These are phyloP conservation scores for Hortiboletus campestris DNA, from an alignment of 768 basidiomycete genomes.

Conservation along the genomic window DNA sequence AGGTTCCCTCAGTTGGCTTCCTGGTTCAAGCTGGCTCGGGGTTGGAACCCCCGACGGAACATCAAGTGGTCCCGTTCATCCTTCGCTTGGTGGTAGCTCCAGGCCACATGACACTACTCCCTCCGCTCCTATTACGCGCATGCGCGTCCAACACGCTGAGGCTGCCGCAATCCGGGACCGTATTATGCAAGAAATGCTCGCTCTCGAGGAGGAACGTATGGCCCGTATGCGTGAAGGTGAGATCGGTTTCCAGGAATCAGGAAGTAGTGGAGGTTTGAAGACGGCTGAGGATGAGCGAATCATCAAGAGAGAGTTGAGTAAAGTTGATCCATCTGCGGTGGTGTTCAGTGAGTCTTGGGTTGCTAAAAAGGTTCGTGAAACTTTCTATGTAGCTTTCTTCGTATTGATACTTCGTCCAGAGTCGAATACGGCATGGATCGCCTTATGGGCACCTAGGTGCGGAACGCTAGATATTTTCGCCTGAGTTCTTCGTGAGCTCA, in stretches of 20 bases:
- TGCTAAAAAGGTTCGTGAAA: constrained; percentile 72
- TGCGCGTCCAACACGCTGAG: constrained; percentile 77
- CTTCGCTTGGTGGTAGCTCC: constrained; percentile 27
- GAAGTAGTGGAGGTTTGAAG: constrained; percentile 48
- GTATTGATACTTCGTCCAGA: constrained; percentile 33
- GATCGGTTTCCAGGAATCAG: constrained; percentile 52
- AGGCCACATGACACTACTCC: constrained; percentile 25
- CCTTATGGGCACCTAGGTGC: constrained; percentile 94
- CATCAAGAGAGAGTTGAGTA: constrained; percentile 89
- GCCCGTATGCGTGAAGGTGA: constrained; percentile 82
- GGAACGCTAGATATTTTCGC: constrained; percentile 18
- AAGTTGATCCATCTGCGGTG: constrained; percentile 92
- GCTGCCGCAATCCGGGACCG: constrained; percentile 89
- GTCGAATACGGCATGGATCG: constrained; percentile 87
- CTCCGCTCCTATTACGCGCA: constrained; percentile 44
- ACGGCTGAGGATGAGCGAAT: constrained; percentile 90
- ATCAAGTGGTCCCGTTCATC: constrained; percentile 31
- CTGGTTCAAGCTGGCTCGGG: constrained; percentile 54
- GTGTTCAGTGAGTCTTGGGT: constrained; percentile 96
- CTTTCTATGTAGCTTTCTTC: not conserved
- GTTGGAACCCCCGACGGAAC: constrained; percentile 18
- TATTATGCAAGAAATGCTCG: constrained; percentile 98
- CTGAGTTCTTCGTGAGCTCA: constrained; percentile 5
- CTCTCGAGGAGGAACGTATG: constrained; percentile 96
- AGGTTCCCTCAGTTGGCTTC: constrained; percentile 48